phyloP scores from a whole-genome alignment of 805 yeast species.

The Ogataea salicorniae region DNA sequence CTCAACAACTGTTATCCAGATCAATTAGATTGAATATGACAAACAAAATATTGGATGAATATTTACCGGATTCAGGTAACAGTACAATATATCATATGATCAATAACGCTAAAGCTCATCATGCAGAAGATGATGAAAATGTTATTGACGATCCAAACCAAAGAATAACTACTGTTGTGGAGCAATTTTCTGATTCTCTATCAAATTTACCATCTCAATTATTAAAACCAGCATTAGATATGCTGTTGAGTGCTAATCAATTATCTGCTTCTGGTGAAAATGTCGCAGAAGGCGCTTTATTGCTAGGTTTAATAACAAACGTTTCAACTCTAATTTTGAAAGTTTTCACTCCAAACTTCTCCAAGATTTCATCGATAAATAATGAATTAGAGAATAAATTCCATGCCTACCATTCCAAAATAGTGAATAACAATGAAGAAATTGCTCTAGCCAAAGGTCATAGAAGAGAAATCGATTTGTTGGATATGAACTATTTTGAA shows the following conservation, averaged over 20 bases:
- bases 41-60: slow-evolving; percentile 56
- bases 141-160: slow-evolving; percentile 73
- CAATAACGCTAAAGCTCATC: slow-evolving; percentile 31
- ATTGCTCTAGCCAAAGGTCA: slow-evolving; percentile 84
- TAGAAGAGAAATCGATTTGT: slow-evolving; percentile 64
- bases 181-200: slow-evolving; percentile 64
- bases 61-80: slow-evolving; percentile 62
- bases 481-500: slow-evolving; percentile 78
- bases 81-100: slow-evolving; percentile 72
- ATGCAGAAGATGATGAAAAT: not conserved
- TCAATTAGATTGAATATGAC: slow-evolving; percentile 63
- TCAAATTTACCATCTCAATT: slow-evolving; percentile 77
- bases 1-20: slow-evolving; percentile 52
- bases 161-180: slow-evolving; percentile 74
- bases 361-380: slow-evolving; percentile 67
- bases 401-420: slow-evolving; percentile 74
- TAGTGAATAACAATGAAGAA: slow-evolving; percentile 77
- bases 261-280: slow-evolving; percentile 60
- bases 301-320: slow-evolving; percentile 76
- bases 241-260: slow-evolving; percentile 74
- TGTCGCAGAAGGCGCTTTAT: slow-evolving; percentile 71
- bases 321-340: slow-evolving; percentile 68
- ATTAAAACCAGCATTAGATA: slow-evolving; percentile 76
- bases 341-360: slow-evolving; percentile 85
- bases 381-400: slow-evolving; percentile 82